A percentile compares a stretch with the other conserved stretches of the same genome.
Conservation (phyloP, 805 yeast genomes). For the Torulaspora microellipsoides region DNA sequence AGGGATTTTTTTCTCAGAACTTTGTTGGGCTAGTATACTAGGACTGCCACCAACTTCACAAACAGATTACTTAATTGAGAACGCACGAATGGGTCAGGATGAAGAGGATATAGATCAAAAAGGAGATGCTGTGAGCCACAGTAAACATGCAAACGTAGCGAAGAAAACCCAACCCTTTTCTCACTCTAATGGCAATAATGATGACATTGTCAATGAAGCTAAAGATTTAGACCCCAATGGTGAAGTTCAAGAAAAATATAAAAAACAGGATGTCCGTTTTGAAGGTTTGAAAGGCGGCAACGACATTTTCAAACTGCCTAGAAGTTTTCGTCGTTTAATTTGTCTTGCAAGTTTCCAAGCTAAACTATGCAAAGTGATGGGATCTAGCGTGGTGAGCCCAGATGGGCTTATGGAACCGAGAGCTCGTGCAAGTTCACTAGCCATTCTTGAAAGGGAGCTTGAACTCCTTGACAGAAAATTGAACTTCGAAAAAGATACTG, state of each 20-base stretch:
- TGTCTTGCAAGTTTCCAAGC: conserved; percentile 78
- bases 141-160: too few species aligned
- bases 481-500: conserved; percentile 56
- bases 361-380: conserved; percentile 79
- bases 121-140: too few species aligned
- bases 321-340: conserved; percentile 64
- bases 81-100: conserved; percentile 59
- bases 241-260: neutral
- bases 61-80: conserved; percentile 76
- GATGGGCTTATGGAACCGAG: conserved; percentile 86
- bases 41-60: conserved; percentile 86
- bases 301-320: conserved; percentile 43
- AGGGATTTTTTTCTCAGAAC: conserved; percentile 81
- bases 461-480: conserved; percentile 65
- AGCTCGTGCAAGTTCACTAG: conserved; percentile 73
- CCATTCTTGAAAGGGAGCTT: conserved; percentile 73
- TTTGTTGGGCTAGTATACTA: conserved; percentile 81
- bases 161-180: too few species aligned
- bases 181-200: too few species aligned
- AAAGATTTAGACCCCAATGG: neutral
- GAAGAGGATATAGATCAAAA: conserved; percentile 12
- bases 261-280: conserved; percentile 1
- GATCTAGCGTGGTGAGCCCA: conserved; percentile 75
- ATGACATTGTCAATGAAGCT: neutral
- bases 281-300: too few species aligned